A percentile compares a stretch with the other conserved stretches of the same genome.
These are phyloP conservation scores for Coffea canephora DNA, from an alignment of 257 asterid species.

Conservation along the genomic window DNA sequence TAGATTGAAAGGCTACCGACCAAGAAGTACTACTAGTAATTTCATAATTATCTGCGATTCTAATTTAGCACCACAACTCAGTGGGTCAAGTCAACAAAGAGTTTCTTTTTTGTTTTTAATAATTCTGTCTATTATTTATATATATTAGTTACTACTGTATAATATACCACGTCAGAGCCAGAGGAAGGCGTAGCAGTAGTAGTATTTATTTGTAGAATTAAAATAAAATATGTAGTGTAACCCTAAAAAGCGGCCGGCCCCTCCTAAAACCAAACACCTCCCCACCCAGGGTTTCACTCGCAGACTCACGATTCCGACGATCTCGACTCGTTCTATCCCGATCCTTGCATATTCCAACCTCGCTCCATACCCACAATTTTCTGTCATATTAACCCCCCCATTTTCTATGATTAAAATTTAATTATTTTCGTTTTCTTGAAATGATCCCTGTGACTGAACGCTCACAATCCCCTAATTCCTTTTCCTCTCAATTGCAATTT, in stretches of 20 bases:
- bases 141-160: no score
- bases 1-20: no score
- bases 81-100: no score
- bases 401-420: neutral
- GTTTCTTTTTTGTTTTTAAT: no score
- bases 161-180: no score
- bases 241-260: constrained; percentile 13
- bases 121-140: no score
- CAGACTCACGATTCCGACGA: constrained; percentile 44
- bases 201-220: no score
- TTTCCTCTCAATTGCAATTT: neutral
- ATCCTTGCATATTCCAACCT: constrained; percentile 10
- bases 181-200: no score
- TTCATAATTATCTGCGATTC: no score
- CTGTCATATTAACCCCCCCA: no score
- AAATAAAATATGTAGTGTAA: neutral
- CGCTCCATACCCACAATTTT: neutral
- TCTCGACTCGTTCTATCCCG: constrained; percentile 38
- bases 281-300: constrained; percentile 43
- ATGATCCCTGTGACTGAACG: neutral
- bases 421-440: neutral
- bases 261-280: neutral
- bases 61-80: no score
- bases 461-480: neutral
- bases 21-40: no score